phyloP scores from a whole-genome alignment of 257 asterid genomes.

The Thymus quinquecostatus region DNA sequence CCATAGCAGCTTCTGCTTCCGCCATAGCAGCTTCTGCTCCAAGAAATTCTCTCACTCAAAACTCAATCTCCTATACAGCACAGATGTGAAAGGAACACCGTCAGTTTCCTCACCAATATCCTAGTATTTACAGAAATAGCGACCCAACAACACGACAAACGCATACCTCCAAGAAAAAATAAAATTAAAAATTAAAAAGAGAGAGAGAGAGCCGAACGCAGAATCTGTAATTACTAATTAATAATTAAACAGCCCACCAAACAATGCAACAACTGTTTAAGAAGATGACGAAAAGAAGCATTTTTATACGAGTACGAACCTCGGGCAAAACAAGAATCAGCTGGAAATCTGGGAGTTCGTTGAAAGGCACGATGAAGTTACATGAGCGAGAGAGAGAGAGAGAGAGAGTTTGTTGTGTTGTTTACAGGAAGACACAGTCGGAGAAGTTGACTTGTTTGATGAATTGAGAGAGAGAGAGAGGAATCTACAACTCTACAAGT shows the following conservation, averaged over 20 bases:
- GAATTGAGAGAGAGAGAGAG: constrained; percentile 5
- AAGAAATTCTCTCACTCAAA: constrained; percentile 19
- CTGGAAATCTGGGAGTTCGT: neutral
- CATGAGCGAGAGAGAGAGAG: neutral
- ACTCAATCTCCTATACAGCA: constrained; percentile 22
- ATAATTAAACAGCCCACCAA: neutral
- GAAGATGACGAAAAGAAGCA: constrained; percentile 6
- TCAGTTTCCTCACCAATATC: neutral
- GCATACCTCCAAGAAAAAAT: neutral
- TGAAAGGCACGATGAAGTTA: constrained; percentile 12
- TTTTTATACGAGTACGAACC: neutral
- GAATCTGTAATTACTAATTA: constrained; percentile 20
- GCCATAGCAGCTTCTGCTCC: constrained; percentile 13
- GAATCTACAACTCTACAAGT: constrained; percentile 5
- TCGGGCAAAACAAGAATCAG: constrained; percentile 7
- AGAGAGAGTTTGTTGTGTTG: neutral
- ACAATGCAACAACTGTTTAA: constrained; percentile 5
- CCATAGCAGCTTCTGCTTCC: constrained; percentile 32
- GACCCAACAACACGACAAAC: constrained; percentile 10
- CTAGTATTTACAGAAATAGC: neutral
- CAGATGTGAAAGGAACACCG: constrained; percentile 16
- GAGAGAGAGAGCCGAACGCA: constrained; percentile 12
- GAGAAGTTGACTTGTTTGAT: constrained; percentile 28
- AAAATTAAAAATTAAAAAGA: neutral
- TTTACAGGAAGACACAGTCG: neutral